phyloP scores from a whole-genome alignment of 495 filamentous ascomycete species.

The Neurospora sp. region DNA sequence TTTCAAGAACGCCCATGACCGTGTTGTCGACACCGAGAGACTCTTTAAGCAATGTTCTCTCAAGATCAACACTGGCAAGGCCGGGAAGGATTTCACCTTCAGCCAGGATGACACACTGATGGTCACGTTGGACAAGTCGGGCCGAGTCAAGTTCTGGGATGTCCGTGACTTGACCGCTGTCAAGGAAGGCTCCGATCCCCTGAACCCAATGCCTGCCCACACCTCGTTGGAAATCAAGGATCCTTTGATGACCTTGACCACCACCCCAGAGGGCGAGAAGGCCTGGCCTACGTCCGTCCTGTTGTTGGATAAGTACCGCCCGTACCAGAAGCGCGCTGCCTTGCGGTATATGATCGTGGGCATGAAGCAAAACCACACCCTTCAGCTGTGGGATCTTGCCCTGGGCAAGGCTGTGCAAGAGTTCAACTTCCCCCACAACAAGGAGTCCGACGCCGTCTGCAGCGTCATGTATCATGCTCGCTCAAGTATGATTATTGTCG shows the following conservation, averaged over 20 bases:
- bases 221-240: slow-evolving; percentile 61
- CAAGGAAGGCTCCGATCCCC: slow-evolving; percentile 42
- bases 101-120: slow-evolving; percentile 91
- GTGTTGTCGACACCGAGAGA: slow-evolving; percentile 70
- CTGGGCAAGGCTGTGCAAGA: slow-evolving; percentile 93
- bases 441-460: slow-evolving; percentile 93
- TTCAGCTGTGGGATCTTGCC: slow-evolving; percentile 97
- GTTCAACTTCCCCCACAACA: slow-evolving; percentile 89
- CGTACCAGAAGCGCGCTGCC: slow-evolving; percentile 76
- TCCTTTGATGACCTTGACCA: slow-evolving; percentile 67
- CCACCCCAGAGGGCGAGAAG: slow-evolving; percentile 70
- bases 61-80: slow-evolving; percentile 93
- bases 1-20: slow-evolving; percentile 59
- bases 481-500: slow-evolving; percentile 85
- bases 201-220: slow-evolving; percentile 39
- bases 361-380: slow-evolving; percentile 97
- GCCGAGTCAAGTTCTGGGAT: slow-evolving; percentile 94
- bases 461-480: slow-evolving; percentile 86
- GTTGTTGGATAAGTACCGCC: slow-evolving; percentile 88
- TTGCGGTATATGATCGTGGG: slow-evolving; percentile 91
- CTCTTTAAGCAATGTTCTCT: slow-evolving; percentile 77
- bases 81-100: slow-evolving; percentile 95
- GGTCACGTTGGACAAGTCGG: slow-evolving; percentile 92
- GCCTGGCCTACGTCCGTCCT: slow-evolving; percentile 92
- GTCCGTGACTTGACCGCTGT: slow-evolving; percentile 61